Percentiles rank a stretch among this genome's conserved stretches.
These are phyloP conservation scores for Trypanosomatidae sp. DNA, from an alignment of 208 protist genomes.

Conservation along the genomic window DNA sequence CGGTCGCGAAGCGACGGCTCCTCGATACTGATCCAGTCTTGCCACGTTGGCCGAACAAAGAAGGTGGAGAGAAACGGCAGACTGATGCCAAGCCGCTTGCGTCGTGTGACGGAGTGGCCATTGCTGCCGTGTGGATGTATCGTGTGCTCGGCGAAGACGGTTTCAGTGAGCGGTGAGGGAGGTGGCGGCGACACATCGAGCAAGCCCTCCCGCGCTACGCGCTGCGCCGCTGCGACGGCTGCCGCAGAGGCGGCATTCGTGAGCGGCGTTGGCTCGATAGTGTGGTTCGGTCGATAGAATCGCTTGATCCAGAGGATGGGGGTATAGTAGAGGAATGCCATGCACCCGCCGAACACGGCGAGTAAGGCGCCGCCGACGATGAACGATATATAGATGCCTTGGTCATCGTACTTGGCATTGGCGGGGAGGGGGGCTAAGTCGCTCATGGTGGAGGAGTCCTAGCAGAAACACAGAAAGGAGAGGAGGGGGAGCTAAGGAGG, in stretches of 20 bases:
- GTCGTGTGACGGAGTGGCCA: constrained; percentile 25
- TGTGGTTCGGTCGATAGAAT: constrained; percentile 82
- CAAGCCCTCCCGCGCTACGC: not conserved
- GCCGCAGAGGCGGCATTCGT: not conserved
- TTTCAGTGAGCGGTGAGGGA: constrained; percentile 1
- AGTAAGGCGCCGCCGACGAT: constrained; percentile 36
- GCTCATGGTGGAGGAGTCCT: constrained; percentile 4
- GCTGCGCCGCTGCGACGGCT: not conserved
- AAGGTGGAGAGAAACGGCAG: constrained; percentile 63
- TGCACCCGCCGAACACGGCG: constrained; percentile 31
- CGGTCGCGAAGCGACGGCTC: constrained; percentile 55
- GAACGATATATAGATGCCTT: constrained; percentile 72
- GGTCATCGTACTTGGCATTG: constrained; percentile 64
- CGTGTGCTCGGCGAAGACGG: constrained; percentile 20
- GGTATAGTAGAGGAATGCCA: constrained; percentile 41
- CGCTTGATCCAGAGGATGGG: constrained; percentile 68
- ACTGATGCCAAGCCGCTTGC: constrained; percentile 50
- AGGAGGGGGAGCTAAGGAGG: not conserved
- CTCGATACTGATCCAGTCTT: constrained; percentile 67
- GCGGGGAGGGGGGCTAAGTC: constrained; percentile 10
- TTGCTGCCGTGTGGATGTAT: constrained; percentile 11
- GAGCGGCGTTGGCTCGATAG: constrained; percentile 31
- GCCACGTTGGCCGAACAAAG: constrained; percentile 40
- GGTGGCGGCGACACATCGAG: constrained; percentile 2
- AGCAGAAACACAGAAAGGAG: not conserved